phyloP scores from a whole-genome alignment of 768 basidiomycete species.

The Leccinum rimulosum region DNA sequence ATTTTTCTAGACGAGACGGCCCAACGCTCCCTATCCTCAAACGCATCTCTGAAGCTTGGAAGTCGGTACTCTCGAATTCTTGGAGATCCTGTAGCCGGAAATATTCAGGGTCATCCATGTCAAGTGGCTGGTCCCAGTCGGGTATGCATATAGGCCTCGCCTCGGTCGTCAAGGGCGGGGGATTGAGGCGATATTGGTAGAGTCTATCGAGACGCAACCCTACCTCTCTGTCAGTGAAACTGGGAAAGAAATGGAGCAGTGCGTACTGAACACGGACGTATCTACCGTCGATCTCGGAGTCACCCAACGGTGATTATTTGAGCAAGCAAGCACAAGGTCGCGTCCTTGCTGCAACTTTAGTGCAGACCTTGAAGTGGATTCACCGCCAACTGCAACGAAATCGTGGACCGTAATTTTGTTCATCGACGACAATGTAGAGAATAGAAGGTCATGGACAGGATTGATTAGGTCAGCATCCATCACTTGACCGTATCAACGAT shows the following conservation, averaged over 20 bases:
- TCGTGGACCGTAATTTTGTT: conserved; percentile 21
- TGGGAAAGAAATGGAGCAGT: not conserved
- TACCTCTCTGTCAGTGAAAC: conserved; percentile 15
- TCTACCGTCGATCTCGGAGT: conserved; percentile 13
- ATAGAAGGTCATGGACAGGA: not conserved
- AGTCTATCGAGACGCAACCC: conserved; percentile 16
- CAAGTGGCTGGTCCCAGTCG: conserved; percentile 40
- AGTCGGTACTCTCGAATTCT: conserved; percentile 41
- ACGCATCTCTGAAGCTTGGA: conserved; percentile 14
- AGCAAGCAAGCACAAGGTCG: conserved; percentile 19
- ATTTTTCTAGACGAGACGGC: conserved; percentile 8
- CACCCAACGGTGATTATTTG: conserved; percentile 16
- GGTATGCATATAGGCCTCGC: conserved; percentile 10
- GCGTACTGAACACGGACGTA: conserved; percentile 24
- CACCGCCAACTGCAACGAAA: conserved; percentile 12
- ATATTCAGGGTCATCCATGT: conserved; percentile 34
- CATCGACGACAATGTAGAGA: not conserved
- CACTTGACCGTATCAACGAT: not conserved
- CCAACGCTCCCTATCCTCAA: not conserved
- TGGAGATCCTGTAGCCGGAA: conserved; percentile 39
- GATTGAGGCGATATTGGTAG: conserved; percentile 22
- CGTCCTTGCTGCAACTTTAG: conserved; percentile 19
- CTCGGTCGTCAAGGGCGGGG: conserved; percentile 12
- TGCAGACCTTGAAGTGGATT: not conserved
- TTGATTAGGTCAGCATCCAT: not conserved